Base-by-base conservation (phyloP, 352 stramenopile species). In the Phytophthora sp. region DNA sequence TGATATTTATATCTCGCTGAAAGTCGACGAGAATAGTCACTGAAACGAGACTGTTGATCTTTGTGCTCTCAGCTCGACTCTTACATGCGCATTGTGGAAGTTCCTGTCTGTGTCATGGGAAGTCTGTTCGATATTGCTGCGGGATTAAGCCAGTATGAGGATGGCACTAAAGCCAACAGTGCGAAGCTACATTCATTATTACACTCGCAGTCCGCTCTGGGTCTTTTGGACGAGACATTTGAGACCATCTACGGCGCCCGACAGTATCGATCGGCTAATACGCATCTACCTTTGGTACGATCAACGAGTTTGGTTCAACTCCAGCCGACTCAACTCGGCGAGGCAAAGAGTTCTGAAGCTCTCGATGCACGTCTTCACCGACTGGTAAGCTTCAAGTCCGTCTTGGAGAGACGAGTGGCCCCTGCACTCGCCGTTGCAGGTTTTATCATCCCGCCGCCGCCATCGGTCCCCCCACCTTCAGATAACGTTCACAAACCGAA, bases 111-210 rank as follows among this genome's bases (percentile, higher is more conserved):
- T 52, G 39, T 7, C 26, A 86, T 86, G 77, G 27, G 65, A 49
- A 90, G 79, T 73, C 68, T 90, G 21, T 90, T 90, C 39, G 81
- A 90, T 47, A 53, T 86, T n/a, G 78, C 80, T 26, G 78, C 76
- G 6, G 74, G 62, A 6, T 60, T 89, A 58, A 80, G 56, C n/a
- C 74, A 87, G 23, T 88, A 82, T 39, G 51, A 69, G n/a, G 51
- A 46, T 42, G 31, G 16, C 11, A 0, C 21, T 13, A 44, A 29
- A 11, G 2, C 30, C 13, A 57, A n/a, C 24, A 47, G 23, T 26
- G 30, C 33, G 16, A 62, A 61, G 23, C 51, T 49, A 36, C 26
- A 18, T n/a, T n/a, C n/a, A n/a, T n/a, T n/a, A 23, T 23, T 52
- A 0, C 38, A 66, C 11, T 47, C 58, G 5, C 65, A 77, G 41